Evolutionary conservation across 73 alveolate species (phyloP).

Genomic region (Uronychia setigera): DNA sequence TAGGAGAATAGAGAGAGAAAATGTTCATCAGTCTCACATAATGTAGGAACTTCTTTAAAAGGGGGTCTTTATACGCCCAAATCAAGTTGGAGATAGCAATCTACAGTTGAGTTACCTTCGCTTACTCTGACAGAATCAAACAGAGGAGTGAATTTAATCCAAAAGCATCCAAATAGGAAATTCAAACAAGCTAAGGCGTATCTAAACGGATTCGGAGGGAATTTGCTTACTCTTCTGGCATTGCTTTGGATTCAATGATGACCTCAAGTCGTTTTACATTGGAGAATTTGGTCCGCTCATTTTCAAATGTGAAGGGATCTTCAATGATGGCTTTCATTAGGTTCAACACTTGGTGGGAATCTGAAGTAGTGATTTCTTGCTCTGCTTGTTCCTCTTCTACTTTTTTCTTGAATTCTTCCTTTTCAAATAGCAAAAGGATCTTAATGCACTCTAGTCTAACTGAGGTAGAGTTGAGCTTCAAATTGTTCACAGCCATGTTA

Average conservation of each 20-base stretch:
- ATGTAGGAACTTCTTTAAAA: not conserved
- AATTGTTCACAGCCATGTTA: not conserved
- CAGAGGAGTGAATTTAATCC: conserved; percentile 49
- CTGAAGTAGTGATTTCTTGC: not conserved
- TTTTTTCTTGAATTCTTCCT: not conserved
- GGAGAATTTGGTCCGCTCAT: conserved; percentile 22
- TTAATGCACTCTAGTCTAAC: not conserved
- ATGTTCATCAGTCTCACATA: not conserved
- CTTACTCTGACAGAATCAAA: conserved; percentile 19
- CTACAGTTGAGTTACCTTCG: no score
- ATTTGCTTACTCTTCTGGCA: no score
- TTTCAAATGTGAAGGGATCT: conserved; percentile 17
- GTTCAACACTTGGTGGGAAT: not conserved
- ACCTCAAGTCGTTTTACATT: conserved; percentile 19
- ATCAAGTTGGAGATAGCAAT: conserved; percentile 15
- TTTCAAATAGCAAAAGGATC: not conserved
- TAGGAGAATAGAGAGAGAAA: not conserved
- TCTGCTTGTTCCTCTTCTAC: not conserved
- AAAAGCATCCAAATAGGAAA: conserved; percentile 29
- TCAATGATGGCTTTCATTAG: not conserved
- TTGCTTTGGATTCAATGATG: conserved; percentile 6
- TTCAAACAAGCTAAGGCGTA: conserved; percentile 3
- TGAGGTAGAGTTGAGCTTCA: not conserved
- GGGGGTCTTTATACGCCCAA: not conserved
- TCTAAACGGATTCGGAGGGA: no score